A percentile compares a stretch with the other conserved stretches of the same genome.
Evolutionary conservation across 306 rosid species (phyloP).

Genomic region (Castanea crenata): DNA sequence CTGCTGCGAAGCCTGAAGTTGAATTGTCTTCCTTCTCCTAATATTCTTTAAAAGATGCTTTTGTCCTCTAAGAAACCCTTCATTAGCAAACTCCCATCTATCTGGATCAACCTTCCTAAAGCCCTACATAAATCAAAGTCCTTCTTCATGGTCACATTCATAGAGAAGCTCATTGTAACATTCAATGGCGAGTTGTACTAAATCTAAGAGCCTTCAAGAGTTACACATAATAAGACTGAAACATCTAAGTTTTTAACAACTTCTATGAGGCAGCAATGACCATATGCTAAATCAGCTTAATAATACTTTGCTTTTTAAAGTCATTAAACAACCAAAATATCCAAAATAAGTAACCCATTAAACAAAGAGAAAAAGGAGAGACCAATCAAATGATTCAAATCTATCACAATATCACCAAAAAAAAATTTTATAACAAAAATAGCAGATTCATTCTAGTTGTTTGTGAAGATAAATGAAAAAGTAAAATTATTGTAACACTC

Average conservation of each 20-base stretch:
- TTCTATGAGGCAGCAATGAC: not conserved
- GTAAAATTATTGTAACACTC: not conserved
- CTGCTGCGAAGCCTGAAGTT: conserved; percentile 37
- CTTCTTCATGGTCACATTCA: conserved; percentile 24
- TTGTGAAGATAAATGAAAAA: conserved; percentile 22
- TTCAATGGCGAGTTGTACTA: not conserved
- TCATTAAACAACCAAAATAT: conserved; percentile 23
- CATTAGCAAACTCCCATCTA: conserved; percentile 87
- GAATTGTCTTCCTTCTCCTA: conserved; percentile 60
- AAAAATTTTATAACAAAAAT: not conserved
- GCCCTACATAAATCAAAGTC: conserved; percentile 49
- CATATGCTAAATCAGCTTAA: not conserved
- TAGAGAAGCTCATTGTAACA: not conserved
- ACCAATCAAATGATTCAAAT: conserved; percentile 17
- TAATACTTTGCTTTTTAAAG: conserved; percentile 12
- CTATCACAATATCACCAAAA: not conserved
- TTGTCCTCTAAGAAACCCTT: conserved; percentile 79
- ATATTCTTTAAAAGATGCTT: conserved; percentile 66
- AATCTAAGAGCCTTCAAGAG: not conserved
- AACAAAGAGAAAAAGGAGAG: conserved; percentile 13
- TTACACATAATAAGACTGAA: not conserved
- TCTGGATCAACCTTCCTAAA: conserved; percentile 85
- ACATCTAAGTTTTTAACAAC: not conserved
- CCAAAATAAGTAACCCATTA: conserved; percentile 9
- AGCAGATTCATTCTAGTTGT: conserved; percentile 6